These are phyloP conservation scores for Pelargonium citronellum DNA, from an alignment of 441 rosid species.

Conservation along the genomic window DNA sequence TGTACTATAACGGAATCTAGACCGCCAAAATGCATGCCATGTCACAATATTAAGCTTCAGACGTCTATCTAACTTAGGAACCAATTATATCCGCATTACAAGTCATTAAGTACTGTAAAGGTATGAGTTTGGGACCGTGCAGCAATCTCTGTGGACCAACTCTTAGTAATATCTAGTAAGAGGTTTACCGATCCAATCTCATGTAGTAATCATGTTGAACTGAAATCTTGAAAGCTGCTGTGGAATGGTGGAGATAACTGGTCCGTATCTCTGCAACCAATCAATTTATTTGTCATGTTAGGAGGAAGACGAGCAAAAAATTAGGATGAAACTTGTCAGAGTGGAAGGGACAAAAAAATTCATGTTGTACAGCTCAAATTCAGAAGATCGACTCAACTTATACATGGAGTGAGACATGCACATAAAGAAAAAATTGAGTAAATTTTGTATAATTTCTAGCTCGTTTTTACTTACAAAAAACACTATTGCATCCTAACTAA, in stretches of 20 bases:
- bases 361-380: no score
- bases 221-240: constrained; percentile 99
- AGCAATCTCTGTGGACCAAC: background rate
- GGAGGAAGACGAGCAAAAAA: background rate
- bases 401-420: no score
- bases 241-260: constrained; percentile 94
- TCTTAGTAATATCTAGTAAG: background rate
- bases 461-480: no score
- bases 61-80: background rate
- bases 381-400: no score
- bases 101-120: background rate
- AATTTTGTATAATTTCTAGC: no score
- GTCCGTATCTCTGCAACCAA: constrained; percentile 78
- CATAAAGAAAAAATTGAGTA: no score
- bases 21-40: background rate
- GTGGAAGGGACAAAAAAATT: background rate
- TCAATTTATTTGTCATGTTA: background rate
- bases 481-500: no score
- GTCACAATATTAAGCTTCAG: background rate
- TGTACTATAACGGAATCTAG: background rate
- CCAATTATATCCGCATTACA: background rate
- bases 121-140: background rate
- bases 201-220: constrained; percentile 83
- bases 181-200: constrained; percentile 22
- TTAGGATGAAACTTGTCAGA: background rate